Evolutionary conservation across 2,329 filamentous ascomycete species (phyloP), one percentile per base, ranked within the genome.

Genomic region (Fusarium veterinarium): DNA sequence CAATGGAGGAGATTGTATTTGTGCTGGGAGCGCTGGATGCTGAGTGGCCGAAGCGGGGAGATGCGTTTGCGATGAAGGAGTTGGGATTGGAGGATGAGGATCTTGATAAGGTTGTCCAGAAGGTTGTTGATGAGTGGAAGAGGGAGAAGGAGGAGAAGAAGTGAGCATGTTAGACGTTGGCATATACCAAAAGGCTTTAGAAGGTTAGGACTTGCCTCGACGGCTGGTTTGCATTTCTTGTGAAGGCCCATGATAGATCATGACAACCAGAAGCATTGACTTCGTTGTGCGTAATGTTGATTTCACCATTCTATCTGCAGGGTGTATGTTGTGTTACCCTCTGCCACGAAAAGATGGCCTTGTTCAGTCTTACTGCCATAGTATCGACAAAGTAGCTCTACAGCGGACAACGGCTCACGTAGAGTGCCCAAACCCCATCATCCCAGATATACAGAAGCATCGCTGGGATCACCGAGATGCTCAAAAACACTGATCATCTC

Each of bases 1-100:
- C 84, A 0, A 76, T 84, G 37, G 84, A 87, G 75, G 83, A 86
- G 48, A 79, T 87, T 67, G 86, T 87, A 5, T 88, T 86, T 69
- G 86, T 84, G 38, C 76, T 87, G 3, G 85, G 86, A 3, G 81
- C 83, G 0, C 67, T 87, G 1, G 83, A 87, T 48, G 85, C 85
- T 1, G 83, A 87, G 62, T 88, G 86, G 86, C 85, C 84, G 20
- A 75, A 74, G 59, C 80, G 81, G 44, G 79, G 81, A 40, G 79
- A 82, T 5, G 84, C 80, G 1, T 87, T 85, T 63, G 82, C 85
- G 5, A 87, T 87, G 86, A 80, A 84, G 10, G 69, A 85, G 46
- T 77, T 88, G 57, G 85, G 81, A 0, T 71, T 87, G 7, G 67
- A 85, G 75, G 82, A 87, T 55, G 85, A 88, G 77, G 80, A 84